Conservation (phyloP, 2,329 filamentous ascomycete species). For the Aspergillus sojae region DNA sequence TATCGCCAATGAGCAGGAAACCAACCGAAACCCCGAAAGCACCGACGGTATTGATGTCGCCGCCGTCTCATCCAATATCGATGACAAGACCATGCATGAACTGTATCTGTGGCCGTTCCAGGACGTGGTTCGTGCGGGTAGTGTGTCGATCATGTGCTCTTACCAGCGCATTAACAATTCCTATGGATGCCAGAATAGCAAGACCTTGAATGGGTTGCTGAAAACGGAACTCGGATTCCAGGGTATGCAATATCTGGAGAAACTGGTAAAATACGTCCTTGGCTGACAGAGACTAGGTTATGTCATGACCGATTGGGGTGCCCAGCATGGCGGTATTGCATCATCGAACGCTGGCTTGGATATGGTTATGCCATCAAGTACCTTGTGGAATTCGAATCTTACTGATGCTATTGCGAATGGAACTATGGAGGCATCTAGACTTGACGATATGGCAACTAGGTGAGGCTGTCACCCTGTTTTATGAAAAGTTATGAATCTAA, state of each 20-base stretch:
- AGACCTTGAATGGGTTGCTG: slow-evolving; percentile 72
- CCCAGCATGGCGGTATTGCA: slow-evolving; percentile 61
- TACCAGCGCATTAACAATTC: slow-evolving; percentile 73
- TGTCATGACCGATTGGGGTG: slow-evolving; percentile 77
- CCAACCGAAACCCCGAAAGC: slow-evolving; percentile 24
- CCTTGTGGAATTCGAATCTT: slow-evolving; percentile 41
- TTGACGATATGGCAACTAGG: slow-evolving; percentile 64
- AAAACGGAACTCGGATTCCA: slow-evolving; percentile 79
- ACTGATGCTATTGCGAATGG: slow-evolving; percentile 63
- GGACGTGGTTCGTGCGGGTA: slow-evolving; percentile 61
- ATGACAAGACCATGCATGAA: slow-evolving; percentile 68
- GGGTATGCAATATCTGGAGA: slow-evolving; percentile 9
- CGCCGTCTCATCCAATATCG: slow-evolving; percentile 62
- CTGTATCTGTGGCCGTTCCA: slow-evolving; percentile 69
- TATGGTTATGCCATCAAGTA: slow-evolving; percentile 26
- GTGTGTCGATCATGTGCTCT: slow-evolving; percentile 63
- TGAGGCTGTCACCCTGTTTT: slow-evolving; percentile 6
- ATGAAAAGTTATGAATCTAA: neutral
- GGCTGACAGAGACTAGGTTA: slow-evolving; percentile 58
- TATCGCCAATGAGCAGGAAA: slow-evolving; percentile 64
- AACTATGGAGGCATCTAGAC: slow-evolving; percentile 53
- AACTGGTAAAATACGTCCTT: neutral
- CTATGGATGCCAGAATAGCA: slow-evolving; percentile 77
- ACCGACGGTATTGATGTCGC: slow-evolving; percentile 25
- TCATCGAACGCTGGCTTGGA: slow-evolving; percentile 29